These are phyloP conservation scores for Sporothrix dimorphospora DNA, from an alignment of 2,329 filamentous ascomycete species.

Conservation along the genomic window DNA sequence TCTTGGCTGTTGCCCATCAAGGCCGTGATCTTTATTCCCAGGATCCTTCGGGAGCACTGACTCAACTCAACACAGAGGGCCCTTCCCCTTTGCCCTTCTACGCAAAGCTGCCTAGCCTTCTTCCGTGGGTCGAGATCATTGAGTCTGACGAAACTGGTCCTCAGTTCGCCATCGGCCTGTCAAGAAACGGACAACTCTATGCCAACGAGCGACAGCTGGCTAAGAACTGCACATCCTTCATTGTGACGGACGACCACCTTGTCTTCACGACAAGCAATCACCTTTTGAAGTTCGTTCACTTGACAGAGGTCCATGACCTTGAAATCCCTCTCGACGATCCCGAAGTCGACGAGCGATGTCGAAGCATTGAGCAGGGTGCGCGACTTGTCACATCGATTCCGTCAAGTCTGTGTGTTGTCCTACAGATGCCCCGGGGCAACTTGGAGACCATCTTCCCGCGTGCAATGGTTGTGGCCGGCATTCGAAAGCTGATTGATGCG, in stretches of 20 bases:
- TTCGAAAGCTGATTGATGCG: constrained; percentile 76
- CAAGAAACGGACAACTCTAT: constrained; percentile 76
- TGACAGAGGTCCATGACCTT: constrained; percentile 70
- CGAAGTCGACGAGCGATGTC: constrained; percentile 87
- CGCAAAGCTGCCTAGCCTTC: constrained; percentile 49
- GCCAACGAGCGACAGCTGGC: constrained; percentile 73
- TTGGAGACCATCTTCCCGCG: constrained; percentile 93
- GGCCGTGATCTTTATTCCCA: constrained; percentile 47
- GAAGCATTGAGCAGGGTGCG: constrained; percentile 88
- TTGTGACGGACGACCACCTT: constrained; percentile 78
- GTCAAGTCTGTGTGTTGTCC: constrained; percentile 78
- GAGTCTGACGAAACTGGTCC: constrained; percentile 41
- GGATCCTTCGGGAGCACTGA: constrained; percentile 51
- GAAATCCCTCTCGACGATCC: constrained; percentile 86
- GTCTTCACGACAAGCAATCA: constrained; percentile 93
- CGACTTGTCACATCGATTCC: constrained; percentile 87
- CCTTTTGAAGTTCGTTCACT: constrained; percentile 89
- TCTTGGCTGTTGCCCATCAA: constrained; percentile 40
- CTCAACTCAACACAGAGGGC: constrained; percentile 41
- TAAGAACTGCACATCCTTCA: constrained; percentile 90
- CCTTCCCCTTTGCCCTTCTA: constrained; percentile 40
- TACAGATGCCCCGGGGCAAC: constrained; percentile 96
- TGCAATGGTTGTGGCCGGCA: constrained; percentile 88
- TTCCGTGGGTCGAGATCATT: constrained; percentile 58
- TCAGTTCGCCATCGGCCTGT: constrained; percentile 63